phyloP scores from a whole-genome alignment of 805 yeast species.

The Ogataea paraovalis region DNA sequence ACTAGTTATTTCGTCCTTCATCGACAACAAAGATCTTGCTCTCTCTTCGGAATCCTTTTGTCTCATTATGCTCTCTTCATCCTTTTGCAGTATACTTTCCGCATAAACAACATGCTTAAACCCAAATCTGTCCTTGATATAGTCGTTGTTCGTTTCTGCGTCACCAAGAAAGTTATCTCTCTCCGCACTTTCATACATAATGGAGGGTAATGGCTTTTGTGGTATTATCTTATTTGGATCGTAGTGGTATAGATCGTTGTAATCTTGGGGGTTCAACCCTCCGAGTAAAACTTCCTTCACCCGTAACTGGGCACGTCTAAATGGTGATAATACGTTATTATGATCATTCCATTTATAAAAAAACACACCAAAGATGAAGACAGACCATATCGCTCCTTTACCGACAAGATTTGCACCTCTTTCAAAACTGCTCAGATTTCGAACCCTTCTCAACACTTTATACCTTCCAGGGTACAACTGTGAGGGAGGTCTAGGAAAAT shows the following conservation, averaged over 20 bases:
- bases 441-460: constrained; percentile 61
- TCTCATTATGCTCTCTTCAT: constrained; percentile 52
- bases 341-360: constrained; percentile 81
- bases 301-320: constrained; percentile 58
- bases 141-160: constrained; percentile 30
- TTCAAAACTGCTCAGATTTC: constrained; percentile 49
- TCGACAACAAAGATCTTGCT: constrained; percentile 20
- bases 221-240: constrained; percentile 38
- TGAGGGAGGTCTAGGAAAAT: constrained; percentile 74
- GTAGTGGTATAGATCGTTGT: constrained; percentile 51
- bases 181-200: constrained; percentile 36
- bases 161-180: constrained; percentile 33
- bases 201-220: constrained; percentile 34
- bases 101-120: constrained; percentile 71
- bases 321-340: constrained; percentile 68
- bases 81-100: constrained; percentile 61
- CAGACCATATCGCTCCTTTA: constrained; percentile 42
- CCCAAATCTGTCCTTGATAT: constrained; percentile 60
- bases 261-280: constrained; percentile 52
- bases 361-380: constrained; percentile 59
- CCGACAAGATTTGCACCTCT: constrained; percentile 60
- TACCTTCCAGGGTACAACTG: constrained; percentile 75
- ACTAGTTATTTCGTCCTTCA: constrained; percentile 7
- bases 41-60: constrained; percentile 44
- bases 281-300: constrained; percentile 53